Conservation (phyloP, 352 stramenopile genomes). For the Phytophthora syringae region DNA sequence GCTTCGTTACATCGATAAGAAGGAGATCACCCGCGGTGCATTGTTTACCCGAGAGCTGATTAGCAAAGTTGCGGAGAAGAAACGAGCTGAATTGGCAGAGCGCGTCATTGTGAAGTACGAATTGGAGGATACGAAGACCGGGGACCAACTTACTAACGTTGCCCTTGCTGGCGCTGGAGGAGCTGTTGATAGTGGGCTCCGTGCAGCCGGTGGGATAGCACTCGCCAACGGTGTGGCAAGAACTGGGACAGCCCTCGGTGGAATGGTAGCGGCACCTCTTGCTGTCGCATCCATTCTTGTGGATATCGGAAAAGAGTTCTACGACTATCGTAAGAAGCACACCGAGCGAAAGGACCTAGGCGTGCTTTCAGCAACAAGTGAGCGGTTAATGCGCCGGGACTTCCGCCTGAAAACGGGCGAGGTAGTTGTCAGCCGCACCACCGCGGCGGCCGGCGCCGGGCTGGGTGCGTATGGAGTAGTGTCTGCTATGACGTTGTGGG, state of each 20-base stretch:
- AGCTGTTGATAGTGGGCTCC: conserved; percentile 76
- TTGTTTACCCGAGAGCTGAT: conserved; percentile 37
- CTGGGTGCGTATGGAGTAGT: conserved; percentile 76
- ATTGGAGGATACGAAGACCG: conserved; percentile 48
- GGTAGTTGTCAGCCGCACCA: conserved; percentile 74
- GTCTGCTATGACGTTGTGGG: conserved; percentile 79
- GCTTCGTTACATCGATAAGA: conserved; percentile 72
- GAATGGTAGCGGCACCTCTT: conserved; percentile 63
- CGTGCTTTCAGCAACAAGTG: conserved; percentile 71
- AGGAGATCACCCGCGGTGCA: conserved; percentile 58
- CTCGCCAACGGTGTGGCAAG: conserved; percentile 71
- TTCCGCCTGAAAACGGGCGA: conserved; percentile 82
- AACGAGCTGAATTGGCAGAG: conserved; percentile 53
- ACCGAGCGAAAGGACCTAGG: conserved; percentile 66
- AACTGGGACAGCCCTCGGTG: conserved; percentile 52
- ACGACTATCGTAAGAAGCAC: conserved; percentile 79
- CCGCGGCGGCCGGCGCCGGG: conserved; percentile 73
- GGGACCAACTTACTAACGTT: conserved; percentile 52
- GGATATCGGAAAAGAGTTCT: conserved; percentile 87
- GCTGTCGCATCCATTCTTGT: conserved; percentile 87
- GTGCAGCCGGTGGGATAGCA: conserved; percentile 69
- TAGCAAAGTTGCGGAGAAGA: conserved; percentile 46
- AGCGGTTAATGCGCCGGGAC: conserved; percentile 77
- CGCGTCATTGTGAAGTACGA: conserved; percentile 59
- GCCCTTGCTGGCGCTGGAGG: conserved; percentile 67